Evolutionary conservation across 2,329 filamentous ascomycete species (phyloP).

Genomic region (Didymella glomerata): DNA sequence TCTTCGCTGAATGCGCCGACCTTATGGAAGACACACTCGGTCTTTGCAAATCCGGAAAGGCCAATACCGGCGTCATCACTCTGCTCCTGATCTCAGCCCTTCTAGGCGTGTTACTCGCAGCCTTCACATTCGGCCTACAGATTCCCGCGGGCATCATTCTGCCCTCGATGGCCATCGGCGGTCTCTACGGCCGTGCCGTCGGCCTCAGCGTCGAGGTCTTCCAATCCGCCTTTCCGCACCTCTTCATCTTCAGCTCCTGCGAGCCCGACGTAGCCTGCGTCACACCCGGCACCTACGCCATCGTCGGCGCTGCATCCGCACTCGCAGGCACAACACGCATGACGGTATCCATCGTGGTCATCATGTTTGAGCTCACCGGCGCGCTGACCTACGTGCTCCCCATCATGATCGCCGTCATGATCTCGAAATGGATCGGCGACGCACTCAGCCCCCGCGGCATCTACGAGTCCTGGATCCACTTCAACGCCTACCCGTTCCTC

Average conservation of each 20-base stretch:
- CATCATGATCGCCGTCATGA: conserved; percentile 99
- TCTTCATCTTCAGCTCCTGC: conserved; percentile 80
- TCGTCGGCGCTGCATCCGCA: conserved; percentile 94
- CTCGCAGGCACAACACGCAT: conserved; percentile 92
- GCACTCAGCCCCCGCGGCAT: conserved; percentile 92
- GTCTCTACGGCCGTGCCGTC: conserved; percentile 85
- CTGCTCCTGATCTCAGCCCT: conserved; percentile 82
- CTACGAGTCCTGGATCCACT: conserved; percentile 97
- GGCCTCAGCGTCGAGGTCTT: conserved; percentile 90
- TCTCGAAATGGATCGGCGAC: conserved; percentile 97
- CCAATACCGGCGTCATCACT: conserved; percentile 81
- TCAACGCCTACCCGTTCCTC: conserved; percentile 94
- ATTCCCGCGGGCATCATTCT: conserved; percentile 96
- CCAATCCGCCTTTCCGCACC: conserved; percentile 79
- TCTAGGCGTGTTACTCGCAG: conserved; percentile 84
- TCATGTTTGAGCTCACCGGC: conserved; percentile 98
- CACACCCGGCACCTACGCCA: conserved; percentile 94
- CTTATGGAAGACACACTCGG: conserved; percentile 86
- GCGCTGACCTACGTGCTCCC: conserved; percentile 95
- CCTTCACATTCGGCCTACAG: conserved; percentile 90
- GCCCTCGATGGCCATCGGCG: conserved; percentile 95
- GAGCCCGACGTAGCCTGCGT: conserved; percentile 87
- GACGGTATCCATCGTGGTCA: conserved; percentile 98
- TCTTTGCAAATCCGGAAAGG: conserved; percentile 86
- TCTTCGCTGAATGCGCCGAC: conserved; percentile 89